Percentiles rank a stretch among this genome's conserved stretches.
Conservation (phyloP, 1,139 yeast genomes). For the Hanseniaspora sp. region DNA sequence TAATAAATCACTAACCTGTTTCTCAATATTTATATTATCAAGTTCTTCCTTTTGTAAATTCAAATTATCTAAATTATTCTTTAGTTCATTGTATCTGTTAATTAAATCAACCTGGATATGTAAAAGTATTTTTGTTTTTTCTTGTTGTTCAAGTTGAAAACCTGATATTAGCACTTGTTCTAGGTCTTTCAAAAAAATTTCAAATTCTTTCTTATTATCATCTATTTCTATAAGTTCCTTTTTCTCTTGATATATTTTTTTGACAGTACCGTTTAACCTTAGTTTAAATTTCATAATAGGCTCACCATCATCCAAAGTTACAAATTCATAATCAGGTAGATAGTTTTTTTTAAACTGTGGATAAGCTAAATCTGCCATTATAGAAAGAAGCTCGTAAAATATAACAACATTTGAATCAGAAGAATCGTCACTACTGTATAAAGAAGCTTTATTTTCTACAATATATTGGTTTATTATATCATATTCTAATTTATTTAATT, state of each 20-base stretch:
- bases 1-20: neutral
- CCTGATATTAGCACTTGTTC: neutral
- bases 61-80: neutral
- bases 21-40: neutral
- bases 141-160: slow-evolving; percentile 1
- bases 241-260: neutral
- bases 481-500: neutral
- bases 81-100: neutral
- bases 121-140: neutral
- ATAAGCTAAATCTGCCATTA: neutral
- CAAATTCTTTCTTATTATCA: neutral
- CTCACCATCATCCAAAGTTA: neutral
- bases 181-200: neutral
- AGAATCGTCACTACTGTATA: neutral
- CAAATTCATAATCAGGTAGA: slow-evolving; percentile 2
- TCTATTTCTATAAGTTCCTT: neutral
- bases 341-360: slow-evolving; percentile 6
- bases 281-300: slow-evolving; percentile 1
- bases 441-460: neutral
- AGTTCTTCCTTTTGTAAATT: neutral
- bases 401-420: neutral
- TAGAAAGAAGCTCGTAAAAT: neutral
- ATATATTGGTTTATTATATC: neutral
- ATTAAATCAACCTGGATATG: slow-evolving; percentile 6
- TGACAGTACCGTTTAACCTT: neutral